These are phyloP conservation scores for Podosphaera leucotricha DNA, from an alignment of 2,329 filamentous ascomycete species.

Conservation along the genomic window DNA sequence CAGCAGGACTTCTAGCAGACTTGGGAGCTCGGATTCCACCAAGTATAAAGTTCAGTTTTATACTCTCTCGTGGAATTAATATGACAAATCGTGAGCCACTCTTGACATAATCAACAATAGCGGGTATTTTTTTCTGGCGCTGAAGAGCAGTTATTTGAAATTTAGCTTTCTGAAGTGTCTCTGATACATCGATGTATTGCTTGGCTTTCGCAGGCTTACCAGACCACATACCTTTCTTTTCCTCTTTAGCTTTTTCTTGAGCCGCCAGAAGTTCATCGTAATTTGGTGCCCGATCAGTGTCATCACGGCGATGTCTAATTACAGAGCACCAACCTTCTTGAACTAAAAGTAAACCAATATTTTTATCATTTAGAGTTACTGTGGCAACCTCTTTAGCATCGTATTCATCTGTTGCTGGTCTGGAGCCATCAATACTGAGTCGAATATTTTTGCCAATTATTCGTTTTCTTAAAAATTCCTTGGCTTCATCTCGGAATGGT, in stretches of 20 bases:
- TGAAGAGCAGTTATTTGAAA: conserved; percentile 72
- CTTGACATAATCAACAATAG: conserved; percentile 91
- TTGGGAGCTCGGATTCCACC: conserved; percentile 79
- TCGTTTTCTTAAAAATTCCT: conserved; percentile 85
- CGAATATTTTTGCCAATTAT: conserved; percentile 90
- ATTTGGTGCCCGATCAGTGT: conserved; percentile 78
- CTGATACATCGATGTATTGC: conserved; percentile 73
- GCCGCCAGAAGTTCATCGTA: conserved; percentile 74
- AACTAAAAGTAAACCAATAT: conserved; percentile 64
- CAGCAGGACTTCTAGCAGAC: conserved; percentile 54
- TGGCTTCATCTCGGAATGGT: conserved; percentile 77
- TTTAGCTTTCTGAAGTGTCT: conserved; percentile 85
- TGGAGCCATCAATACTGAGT: conserved; percentile 71
- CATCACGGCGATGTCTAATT: conserved; percentile 83
- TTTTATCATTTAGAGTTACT: conserved; percentile 61
- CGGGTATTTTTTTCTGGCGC: conserved; percentile 77
- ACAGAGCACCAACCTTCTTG: conserved; percentile 85
- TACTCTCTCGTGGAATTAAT: conserved; percentile 72
- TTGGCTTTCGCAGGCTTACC: conserved; percentile 65
- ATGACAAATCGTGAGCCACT: conserved; percentile 88
- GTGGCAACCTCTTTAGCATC: conserved; percentile 91
- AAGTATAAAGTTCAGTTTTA: conserved; percentile 86
- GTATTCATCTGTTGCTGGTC: conserved; percentile 71
- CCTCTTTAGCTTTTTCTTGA: conserved; percentile 62
- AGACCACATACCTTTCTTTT: conserved; percentile 87